Evolutionary conservation across 2,329 filamentous ascomycete species (phyloP), one percentile per base, ranked within the genome.

Genomic region (Lachnellula willkommii): DNA sequence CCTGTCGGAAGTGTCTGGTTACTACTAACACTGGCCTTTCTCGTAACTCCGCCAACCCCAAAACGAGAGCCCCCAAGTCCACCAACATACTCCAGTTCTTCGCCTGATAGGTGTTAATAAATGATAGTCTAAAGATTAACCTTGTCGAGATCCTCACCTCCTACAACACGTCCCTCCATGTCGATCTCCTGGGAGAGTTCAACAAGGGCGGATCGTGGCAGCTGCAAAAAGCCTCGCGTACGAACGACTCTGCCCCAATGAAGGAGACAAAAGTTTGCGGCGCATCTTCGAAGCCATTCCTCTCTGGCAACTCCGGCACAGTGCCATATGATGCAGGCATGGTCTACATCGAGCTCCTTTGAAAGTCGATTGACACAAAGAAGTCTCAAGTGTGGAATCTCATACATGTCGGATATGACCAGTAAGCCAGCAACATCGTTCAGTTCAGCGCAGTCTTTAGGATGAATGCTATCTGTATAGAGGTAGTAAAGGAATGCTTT

Each of bases 391-490:
- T 94, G 90, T 1, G 92, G 92, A 75, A 99, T 95, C 69, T 96
- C 93, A 74, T 99, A 99, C 47, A 97, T 89, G 71, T 97, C 96
- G 45, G 91, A 91, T 89, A 99, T 95, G 61, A 99, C 93, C 3
- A 99, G 80, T 72, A 99, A 84, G 8, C 94, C 93, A 0, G 94
- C 93, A 14, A 97, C 91, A 64, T 96, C 92, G 32, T 86, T 83
- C 20, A 96, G 82, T 49, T 87, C 81, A 0, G 83, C 82, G 47
- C 77, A 75, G n/a, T 75, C 72, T 26, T 78, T 75, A 1, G 72
- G 70, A 62, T 83, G 78, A 63, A 99, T 96, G 64, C 87, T 93
- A 71, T 99, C 94, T 0, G 94, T 96, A 73, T 99, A 99, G 1
- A 99, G 82, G 68, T 96, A 99, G 73, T 94, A 93, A 28, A 99